These are phyloP conservation scores for Nakazawaea anatomiae DNA, from an alignment of 805 yeast species.

Conservation along the genomic window DNA sequence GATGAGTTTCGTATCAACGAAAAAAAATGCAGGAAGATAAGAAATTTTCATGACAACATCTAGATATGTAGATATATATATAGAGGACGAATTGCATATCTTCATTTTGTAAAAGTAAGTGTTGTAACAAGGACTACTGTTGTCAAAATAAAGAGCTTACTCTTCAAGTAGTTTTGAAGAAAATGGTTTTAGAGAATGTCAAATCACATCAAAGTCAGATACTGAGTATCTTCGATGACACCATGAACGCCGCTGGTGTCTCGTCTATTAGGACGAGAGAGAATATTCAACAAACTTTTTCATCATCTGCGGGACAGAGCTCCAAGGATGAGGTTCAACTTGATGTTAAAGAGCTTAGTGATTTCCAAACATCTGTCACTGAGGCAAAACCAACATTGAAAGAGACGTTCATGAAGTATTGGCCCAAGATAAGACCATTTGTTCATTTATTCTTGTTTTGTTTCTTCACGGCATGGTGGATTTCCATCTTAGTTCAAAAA, in stretches of 20 bases:
- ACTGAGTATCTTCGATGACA: constrained; percentile 5
- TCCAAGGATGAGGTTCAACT: neutral
- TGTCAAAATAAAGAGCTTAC: too few species aligned
- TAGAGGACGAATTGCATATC: too few species aligned
- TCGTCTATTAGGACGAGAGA: neutral
- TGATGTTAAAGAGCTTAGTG: constrained; percentile 2
- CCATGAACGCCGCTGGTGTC: neutral
- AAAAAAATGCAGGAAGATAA: too few species aligned
- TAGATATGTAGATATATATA: too few species aligned
- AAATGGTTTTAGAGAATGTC: constrained; percentile 9
- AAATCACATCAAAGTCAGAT: neutral
- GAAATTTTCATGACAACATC: too few species aligned
- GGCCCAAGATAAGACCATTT: constrained; percentile 1
- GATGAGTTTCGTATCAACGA: too few species aligned
- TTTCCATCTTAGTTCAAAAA: constrained; percentile 35
- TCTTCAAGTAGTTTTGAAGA: too few species aligned
- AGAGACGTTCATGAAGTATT: neutral
- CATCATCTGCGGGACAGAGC: neutral
- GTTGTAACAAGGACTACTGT: too few species aligned
- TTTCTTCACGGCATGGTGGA: constrained; percentile 35
- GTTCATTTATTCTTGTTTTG: constrained; percentile 18
- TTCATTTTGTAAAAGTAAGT: too few species aligned
- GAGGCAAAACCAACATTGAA: neutral
- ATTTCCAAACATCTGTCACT: neutral
- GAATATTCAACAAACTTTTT: neutral